Evolutionary conservation across 345 rosid genomes (phyloP).

Genomic region (Euphorbia pulcherrima): DNA sequence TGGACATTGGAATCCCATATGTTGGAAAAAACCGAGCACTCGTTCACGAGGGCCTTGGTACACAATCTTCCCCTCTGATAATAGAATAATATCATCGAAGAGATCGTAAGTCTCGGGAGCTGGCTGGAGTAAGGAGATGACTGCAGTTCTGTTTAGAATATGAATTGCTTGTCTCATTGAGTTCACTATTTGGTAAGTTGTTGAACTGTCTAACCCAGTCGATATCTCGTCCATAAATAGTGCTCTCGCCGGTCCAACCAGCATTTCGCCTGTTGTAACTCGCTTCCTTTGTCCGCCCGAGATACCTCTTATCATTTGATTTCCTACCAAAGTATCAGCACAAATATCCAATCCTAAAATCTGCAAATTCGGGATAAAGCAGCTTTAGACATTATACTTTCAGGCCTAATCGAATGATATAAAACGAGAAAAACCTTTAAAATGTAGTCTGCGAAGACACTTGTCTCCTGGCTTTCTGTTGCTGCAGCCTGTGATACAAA

Average conservation of each 20-base stretch:
- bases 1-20: conserved; percentile 72
- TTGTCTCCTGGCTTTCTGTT: conserved; percentile 46
- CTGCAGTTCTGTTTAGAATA: conserved; percentile 57
- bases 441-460: conserved; percentile 65
- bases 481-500: conserved; percentile 39
- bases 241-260: conserved; percentile 69
- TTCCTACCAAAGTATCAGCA: conserved; percentile 60
- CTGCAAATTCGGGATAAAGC: no score
- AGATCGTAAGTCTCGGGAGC: conserved; percentile 69
- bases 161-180: conserved; percentile 65
- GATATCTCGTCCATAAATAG: conserved; percentile 79
- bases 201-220: conserved; percentile 76
- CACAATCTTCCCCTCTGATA: conserved; percentile 59
- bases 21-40: conserved; percentile 49
- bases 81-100: conserved; percentile 65
- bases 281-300: conserved; percentile 83
- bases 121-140: conserved; percentile 74
- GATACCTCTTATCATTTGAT: conserved; percentile 64
- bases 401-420: no score
- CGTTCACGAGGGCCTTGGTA: conserved; percentile 68
- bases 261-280: conserved; percentile 75
- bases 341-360: conserved; percentile 63
- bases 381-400: no score
- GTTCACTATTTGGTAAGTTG: conserved; percentile 70
- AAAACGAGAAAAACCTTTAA: no score